Conservation (phyloP, 2,329 filamentous ascomycete species). For the Clonostachys byssicola region DNA sequence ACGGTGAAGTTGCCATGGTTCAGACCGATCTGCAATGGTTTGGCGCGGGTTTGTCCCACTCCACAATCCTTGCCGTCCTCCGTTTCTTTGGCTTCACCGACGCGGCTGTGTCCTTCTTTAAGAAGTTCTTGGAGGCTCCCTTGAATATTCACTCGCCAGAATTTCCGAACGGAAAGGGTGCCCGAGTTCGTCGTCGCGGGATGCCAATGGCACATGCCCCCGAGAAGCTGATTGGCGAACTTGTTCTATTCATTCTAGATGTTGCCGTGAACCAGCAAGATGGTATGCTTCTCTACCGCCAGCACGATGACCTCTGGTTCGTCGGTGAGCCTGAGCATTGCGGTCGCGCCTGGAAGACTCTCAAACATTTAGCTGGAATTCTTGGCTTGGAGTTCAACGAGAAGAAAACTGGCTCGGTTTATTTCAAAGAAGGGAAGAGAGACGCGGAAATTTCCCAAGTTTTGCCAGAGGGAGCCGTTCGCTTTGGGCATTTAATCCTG, state of each 20-base stretch:
- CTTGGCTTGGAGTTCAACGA: background rate
- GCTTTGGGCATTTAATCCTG: background rate
- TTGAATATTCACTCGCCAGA: background rate
- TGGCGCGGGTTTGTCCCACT: conserved; percentile 50
- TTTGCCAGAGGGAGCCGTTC: background rate
- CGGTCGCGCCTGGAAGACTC: conserved; percentile 34
- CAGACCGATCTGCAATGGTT: conserved; percentile 56
- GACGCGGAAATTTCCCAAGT: background rate
- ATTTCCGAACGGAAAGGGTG: background rate
- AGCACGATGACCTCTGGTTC: conserved; percentile 50
- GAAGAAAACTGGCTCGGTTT: background rate
- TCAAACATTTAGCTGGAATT: conserved; percentile 27
- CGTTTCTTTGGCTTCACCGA: conserved; percentile 46
- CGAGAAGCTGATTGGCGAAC: background rate
- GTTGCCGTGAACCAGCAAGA: conserved; percentile 52
- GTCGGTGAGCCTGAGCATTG: conserved; percentile 32
- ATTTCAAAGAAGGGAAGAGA: background rate
- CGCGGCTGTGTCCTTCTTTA: conserved; percentile 16
- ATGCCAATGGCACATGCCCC: background rate
- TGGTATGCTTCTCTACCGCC: conserved; percentile 48
- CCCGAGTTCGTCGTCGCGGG: background rate
- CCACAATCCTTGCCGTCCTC: conserved; percentile 47
- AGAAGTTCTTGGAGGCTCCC: background rate
- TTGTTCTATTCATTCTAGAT: conserved; percentile 16
- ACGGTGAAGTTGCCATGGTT: conserved; percentile 35